A percentile compares a stretch with the other conserved stretches of the same genome.
Evolutionary conservation across 2,329 filamentous ascomycete species (phyloP).

Genomic region (Capronia epimyces): DNA sequence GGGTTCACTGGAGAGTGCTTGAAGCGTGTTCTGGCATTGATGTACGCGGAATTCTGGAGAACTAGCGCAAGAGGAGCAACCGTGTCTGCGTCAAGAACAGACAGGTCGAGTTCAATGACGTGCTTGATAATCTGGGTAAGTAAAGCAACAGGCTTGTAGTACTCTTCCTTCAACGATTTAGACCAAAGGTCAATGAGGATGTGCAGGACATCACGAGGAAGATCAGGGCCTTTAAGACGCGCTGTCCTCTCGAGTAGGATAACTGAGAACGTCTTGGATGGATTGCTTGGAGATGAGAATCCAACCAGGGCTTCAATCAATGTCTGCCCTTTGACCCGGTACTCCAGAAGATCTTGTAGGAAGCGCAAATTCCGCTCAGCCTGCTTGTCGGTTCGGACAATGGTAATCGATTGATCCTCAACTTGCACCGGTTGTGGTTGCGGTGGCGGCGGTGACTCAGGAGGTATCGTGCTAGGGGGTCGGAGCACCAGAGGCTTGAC

Average conservation of each 20-base stretch:
- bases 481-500: constrained; percentile 38
- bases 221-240: constrained; percentile 39
- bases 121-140: constrained; percentile 40
- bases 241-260: constrained; percentile 50
- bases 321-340: constrained; percentile 47
- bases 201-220: constrained; percentile 47
- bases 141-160: constrained; percentile 41
- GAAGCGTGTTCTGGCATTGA: constrained; percentile 52
- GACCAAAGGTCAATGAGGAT: constrained; percentile 52
- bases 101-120: constrained; percentile 39
- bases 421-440: constrained; percentile 31
- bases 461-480: constrained; percentile 22
- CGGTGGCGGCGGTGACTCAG: constrained; percentile 12
- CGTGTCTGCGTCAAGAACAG: constrained; percentile 35
- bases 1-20: constrained; percentile 41
- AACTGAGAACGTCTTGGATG: constrained; percentile 47
- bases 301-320: constrained; percentile 52
- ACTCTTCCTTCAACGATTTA: constrained; percentile 51
- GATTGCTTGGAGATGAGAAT: constrained; percentile 50
- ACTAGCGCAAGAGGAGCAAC: constrained; percentile 38
- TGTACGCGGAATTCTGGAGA: constrained; percentile 44
- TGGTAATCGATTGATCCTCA: constrained; percentile 8
- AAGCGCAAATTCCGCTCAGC: constrained; percentile 36
- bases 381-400: constrained; percentile 22
- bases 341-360: constrained; percentile 52